Evolutionary conservation across 768 basidiomycete species (phyloP).

Genomic region (Boletellus ananiceps): DNA sequence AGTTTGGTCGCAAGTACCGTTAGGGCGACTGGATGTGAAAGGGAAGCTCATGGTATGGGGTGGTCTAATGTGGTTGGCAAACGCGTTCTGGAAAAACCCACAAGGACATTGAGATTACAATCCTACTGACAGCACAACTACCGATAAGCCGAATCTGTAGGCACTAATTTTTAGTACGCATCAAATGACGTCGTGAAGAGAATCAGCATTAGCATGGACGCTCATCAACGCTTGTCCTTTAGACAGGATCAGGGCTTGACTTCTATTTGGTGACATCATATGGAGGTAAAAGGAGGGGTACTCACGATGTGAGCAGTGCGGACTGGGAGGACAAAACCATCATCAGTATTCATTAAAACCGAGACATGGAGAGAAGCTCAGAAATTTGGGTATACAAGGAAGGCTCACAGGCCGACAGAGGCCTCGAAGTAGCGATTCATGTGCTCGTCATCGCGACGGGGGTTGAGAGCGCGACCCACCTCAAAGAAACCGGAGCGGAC

Average conservation of each 20-base stretch:
- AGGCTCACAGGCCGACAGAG: conserved; percentile 56
- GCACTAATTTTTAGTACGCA: conserved; percentile 13
- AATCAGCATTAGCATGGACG: conserved; percentile 89
- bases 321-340: neutral
- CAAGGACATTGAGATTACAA: conserved; percentile 4
- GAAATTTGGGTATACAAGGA: conserved; percentile 91
- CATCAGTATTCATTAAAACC: conserved; percentile 11
- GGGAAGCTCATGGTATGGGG: conserved; percentile 40
- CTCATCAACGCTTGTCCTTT: conserved; percentile 70
- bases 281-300: conserved; percentile 13
- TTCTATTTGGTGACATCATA: conserved; percentile 75
- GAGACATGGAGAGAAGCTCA: conserved; percentile 39
- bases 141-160: conserved; percentile 3
- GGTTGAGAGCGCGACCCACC: conserved; percentile 29
- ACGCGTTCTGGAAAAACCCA: conserved; percentile 51
- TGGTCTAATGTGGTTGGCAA: conserved; percentile 58
- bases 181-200: neutral
- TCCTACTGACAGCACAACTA: neutral
- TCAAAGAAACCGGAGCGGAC: neutral
- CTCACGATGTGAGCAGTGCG: conserved; percentile 31
- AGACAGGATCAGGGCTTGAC: conserved; percentile 87
- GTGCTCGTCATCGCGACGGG: conserved; percentile 52
- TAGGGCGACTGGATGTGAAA: conserved; percentile 38
- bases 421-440: conserved; percentile 90
- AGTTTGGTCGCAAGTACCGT: conserved; percentile 29